A percentile compares a stretch with the other conserved stretches of the same genome.
These are phyloP conservation scores for Fusarium sp. DNA, from an alignment of 2,329 filamentous ascomycete genomes.

Conservation along the genomic window DNA sequence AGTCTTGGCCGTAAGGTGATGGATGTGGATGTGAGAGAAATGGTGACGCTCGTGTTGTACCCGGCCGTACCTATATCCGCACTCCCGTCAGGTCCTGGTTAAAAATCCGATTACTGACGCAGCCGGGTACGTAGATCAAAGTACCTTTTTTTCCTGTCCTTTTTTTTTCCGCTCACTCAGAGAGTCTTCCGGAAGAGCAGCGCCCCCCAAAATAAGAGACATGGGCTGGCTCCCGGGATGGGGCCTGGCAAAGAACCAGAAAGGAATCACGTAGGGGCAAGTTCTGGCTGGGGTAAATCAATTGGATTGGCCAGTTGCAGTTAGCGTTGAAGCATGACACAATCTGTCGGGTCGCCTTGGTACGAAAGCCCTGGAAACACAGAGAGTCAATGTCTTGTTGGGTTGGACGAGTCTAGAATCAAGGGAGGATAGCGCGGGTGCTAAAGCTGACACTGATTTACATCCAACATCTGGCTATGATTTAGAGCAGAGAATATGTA, in stretches of 20 bases:
- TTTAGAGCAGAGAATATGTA: background rate
- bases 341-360: slow-evolving; percentile 46
- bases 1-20: slow-evolving; percentile 17
- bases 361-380: slow-evolving; percentile 17
- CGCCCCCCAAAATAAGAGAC: slow-evolving; percentile 29
- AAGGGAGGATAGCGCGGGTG: slow-evolving; percentile 16
- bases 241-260: slow-evolving; percentile 34
- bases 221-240: slow-evolving; percentile 19
- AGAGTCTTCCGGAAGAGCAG: slow-evolving; percentile 17
- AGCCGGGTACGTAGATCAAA: slow-evolving; percentile 11
- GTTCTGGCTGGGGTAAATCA: slow-evolving; percentile 43
- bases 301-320: slow-evolving; percentile 37
- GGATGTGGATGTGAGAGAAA: slow-evolving; percentile 13
- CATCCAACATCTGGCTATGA: background rate
- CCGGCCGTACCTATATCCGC: slow-evolving; percentile 43
- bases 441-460: background rate
- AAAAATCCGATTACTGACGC: slow-evolving; percentile 14
- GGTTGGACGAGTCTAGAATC: background rate
- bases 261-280: slow-evolving; percentile 40
- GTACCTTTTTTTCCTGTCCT: background rate
- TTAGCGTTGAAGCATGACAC: slow-evolving; percentile 46
- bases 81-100: slow-evolving; percentile 9
- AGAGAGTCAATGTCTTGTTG: slow-evolving; percentile 17
- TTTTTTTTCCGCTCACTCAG: background rate
- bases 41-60: slow-evolving; percentile 39